phyloP scores from a whole-genome alignment of 1,284 basidiomycete genomes.

The Hemileia vastatrix region DNA sequence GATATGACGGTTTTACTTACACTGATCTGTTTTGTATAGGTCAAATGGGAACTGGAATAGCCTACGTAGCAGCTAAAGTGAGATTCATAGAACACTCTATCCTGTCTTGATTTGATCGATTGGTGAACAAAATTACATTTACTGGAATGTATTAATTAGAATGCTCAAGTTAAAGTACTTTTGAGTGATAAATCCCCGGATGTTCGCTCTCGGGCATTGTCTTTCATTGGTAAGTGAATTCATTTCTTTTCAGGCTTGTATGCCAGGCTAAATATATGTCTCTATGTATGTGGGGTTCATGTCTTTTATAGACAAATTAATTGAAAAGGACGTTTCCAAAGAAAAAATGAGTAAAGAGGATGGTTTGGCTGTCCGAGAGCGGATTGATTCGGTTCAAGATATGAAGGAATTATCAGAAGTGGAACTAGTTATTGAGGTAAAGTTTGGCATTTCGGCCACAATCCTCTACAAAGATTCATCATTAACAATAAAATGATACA shows the following conservation, averaged over 20 bases:
- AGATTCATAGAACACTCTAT: conserved; percentile 36
- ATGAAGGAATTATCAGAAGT: conserved; percentile 59
- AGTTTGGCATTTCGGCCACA: neutral
- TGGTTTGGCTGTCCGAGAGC: conserved; percentile 63
- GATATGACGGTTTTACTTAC: too few relatives aligned
- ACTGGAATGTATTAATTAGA: neutral
- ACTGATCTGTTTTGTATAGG: conserved; percentile 23
- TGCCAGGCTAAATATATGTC: too few relatives aligned
- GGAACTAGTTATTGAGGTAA: conserved; percentile 80
- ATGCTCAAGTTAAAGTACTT: conserved; percentile 17
- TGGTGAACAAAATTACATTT: too few relatives aligned
- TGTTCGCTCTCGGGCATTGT: conserved; percentile 4
- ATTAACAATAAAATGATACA: neutral
- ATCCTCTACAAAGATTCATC: neutral
- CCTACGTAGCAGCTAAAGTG: conserved; percentile 64
- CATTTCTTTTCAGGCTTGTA: too few relatives aligned
- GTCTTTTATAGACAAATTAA: conserved; percentile 52
- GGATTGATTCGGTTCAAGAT: conserved; percentile 53
- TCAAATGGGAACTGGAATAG: conserved; percentile 56
- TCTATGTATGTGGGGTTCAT: neutral
- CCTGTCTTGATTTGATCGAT: too few relatives aligned
- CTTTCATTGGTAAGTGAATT: conserved; percentile 8
- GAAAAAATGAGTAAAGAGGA: conserved; percentile 59
- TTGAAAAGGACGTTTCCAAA: conserved; percentile 80
- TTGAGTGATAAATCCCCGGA: conserved; percentile 11